phyloP scores from a whole-genome alignment of 352 stramenopile species.

The Phytopythium cucurbitacearum region DNA sequence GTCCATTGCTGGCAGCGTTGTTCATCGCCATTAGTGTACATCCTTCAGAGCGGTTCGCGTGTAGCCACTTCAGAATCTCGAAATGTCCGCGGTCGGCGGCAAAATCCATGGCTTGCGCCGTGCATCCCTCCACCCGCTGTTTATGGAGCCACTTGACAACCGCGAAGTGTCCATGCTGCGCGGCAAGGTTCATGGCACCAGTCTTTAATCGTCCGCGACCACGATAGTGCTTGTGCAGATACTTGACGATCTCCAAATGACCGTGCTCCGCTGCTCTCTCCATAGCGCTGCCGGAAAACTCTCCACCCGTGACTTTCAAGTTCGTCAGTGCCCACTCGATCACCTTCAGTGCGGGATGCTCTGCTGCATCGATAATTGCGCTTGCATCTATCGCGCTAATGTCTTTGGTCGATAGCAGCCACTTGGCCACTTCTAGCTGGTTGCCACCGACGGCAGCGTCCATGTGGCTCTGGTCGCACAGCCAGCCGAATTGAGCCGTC shows the following conservation, averaged over 20 bases:
- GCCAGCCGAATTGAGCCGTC: no score
- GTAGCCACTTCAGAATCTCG: conserved; percentile 27
- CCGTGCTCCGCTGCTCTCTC: conserved; percentile 12
- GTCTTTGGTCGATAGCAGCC: no score
- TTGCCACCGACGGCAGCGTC: no score
- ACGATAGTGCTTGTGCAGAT: conserved; percentile 9
- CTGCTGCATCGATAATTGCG: no score
- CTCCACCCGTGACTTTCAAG: conserved; percentile 2
- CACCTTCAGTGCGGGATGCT: conserved; percentile 11
- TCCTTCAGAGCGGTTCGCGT: conserved; percentile 1
- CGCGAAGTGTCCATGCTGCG: conserved; percentile 9
- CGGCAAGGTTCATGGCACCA: conserved; percentile 13
- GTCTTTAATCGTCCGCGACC: conserved; percentile 10
- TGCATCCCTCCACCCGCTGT: conserved; percentile 17
- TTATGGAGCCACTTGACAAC: conserved; percentile 15
- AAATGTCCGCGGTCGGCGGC: conserved; percentile 25
- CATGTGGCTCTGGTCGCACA: no score
- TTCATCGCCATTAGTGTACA: no score
- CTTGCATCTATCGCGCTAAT: no score
- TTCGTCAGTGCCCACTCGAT: conserved; percentile 25
- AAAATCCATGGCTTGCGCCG: conserved; percentile 24
- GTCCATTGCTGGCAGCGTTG: no score
- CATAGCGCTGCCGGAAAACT: conserved; percentile 14
- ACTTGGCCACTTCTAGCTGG: no score
- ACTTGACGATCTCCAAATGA: conserved; percentile 13